Percentiles rank a stretch among this genome's conserved stretches.
Evolutionary conservation across 2,329 filamentous ascomycete genomes (phyloP).

Genomic region (Aulographum hederae): DNA sequence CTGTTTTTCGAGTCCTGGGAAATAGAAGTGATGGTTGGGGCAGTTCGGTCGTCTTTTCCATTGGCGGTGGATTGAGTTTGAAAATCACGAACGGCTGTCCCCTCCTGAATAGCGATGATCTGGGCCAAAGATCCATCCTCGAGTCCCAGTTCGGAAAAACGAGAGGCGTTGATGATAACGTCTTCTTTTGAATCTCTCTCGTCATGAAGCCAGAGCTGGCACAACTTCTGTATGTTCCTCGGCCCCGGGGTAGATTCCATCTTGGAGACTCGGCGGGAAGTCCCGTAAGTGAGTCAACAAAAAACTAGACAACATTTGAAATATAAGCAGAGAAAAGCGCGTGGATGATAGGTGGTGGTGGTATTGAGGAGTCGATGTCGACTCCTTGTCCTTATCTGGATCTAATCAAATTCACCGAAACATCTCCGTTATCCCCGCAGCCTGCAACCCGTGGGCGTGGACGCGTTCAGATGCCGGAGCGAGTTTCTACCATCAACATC

Average conservation of each 20-base stretch:
- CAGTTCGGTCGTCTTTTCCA: conserved; percentile 12
- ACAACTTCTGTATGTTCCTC: conserved; percentile 18
- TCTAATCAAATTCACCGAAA: too few relatives aligned
- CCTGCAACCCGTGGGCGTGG: too few relatives aligned
- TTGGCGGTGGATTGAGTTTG: conserved; percentile 12
- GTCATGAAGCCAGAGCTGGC: conserved; percentile 42
- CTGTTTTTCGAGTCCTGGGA: conserved; percentile 2
- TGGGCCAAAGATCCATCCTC: conserved; percentile 47
- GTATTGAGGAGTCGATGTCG: too few relatives aligned
- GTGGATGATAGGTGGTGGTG: too few relatives aligned
- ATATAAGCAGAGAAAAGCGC: too few relatives aligned
- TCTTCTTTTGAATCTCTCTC: conserved; percentile 64
- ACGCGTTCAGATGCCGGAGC: too few relatives aligned
- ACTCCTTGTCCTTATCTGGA: too few relatives aligned
- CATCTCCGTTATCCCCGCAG: too few relatives aligned
- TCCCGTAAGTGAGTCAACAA: too few relatives aligned
- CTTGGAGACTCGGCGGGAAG: too few relatives aligned
- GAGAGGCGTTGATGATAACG: conserved; percentile 58
- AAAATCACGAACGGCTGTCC: conserved; percentile 27
- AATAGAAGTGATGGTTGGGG: conserved; percentile 9
- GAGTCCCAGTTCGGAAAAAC: conserved; percentile 44
- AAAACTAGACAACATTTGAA: too few relatives aligned
- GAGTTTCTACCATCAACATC: too few relatives aligned
- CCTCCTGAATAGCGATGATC: conserved; percentile 42
- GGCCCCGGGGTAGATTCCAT: not conserved